Conservation (phyloP, 2,329 filamentous ascomycete genomes). For the Colletotrichum sp. region DNA sequence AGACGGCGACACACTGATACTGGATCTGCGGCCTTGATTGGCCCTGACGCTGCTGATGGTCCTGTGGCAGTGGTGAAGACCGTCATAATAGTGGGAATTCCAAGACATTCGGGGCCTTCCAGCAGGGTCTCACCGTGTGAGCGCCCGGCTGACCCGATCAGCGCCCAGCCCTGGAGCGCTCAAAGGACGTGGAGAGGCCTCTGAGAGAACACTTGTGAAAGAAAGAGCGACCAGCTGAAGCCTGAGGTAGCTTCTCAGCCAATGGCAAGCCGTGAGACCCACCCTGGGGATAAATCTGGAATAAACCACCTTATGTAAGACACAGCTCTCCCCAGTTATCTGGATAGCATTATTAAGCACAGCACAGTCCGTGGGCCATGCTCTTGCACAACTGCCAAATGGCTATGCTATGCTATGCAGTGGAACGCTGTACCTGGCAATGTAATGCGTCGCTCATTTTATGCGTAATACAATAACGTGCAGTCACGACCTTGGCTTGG, state of each 20-base stretch:
- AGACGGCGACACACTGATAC: neutral
- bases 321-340: neutral
- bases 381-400: neutral
- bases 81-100: slow-evolving; percentile 14
- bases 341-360: neutral
- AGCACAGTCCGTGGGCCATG: neutral
- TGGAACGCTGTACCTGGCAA: neutral
- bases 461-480: slow-evolving; percentile 1
- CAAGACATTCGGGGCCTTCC: neutral
- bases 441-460: neutral
- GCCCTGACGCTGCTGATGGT: neutral
- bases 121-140: slow-evolving; percentile 11
- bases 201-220: neutral
- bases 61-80: neutral
- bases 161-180: neutral
- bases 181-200: neutral
- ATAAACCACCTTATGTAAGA: slow-evolving; percentile 3
- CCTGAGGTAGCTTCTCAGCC: neutral
- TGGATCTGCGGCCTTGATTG: neutral
- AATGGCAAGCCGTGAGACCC: neutral
- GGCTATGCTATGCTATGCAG: neutral
- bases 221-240: neutral
- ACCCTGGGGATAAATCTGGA: neutral
- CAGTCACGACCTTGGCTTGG: neutral
- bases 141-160: slow-evolving; percentile 18